phyloP scores from a whole-genome alignment of 1,284 basidiomycete genomes.

The Boletus smithii region DNA sequence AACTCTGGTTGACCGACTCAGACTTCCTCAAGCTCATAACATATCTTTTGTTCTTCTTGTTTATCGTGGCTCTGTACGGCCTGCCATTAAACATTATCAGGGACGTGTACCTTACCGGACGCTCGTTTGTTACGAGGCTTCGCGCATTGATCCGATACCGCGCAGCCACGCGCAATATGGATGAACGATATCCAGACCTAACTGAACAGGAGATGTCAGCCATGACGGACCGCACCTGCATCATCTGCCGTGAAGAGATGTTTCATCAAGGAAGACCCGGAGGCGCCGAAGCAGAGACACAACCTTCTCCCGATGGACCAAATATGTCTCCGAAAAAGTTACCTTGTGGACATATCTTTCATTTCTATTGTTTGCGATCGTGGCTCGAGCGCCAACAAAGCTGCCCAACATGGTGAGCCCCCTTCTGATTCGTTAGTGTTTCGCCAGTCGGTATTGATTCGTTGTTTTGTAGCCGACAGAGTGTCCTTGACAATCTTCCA shows the following conservation, averaged over 20 bases:
- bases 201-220: slow-evolving; percentile 77
- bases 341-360: slow-evolving; percentile 96
- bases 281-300: slow-evolving; percentile 32
- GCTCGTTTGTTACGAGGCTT: slow-evolving; percentile 85
- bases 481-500: slow-evolving; percentile 65
- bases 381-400: slow-evolving; percentile 97
- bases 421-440: slow-evolving; percentile 8
- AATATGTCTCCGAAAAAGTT: slow-evolving; percentile 97
- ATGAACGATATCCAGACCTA: slow-evolving; percentile 93
- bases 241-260: slow-evolving; percentile 99
- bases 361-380: slow-evolving; percentile 94
- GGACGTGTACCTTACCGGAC: slow-evolving; percentile 92
- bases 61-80: slow-evolving; percentile 94
- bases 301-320: slow-evolving; percentile 58
- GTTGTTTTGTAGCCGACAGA: slow-evolving; percentile 62
- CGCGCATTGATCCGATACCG: slow-evolving; percentile 90
- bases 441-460: slow-evolving; percentile 11
- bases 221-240: slow-evolving; percentile 90
- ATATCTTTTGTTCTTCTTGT: slow-evolving; percentile 89
- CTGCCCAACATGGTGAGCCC: slow-evolving; percentile 91
- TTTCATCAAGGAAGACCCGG: slow-evolving; percentile 40
- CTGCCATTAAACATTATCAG: slow-evolving; percentile 94
- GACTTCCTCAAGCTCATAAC: slow-evolving; percentile 93
- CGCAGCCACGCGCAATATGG: slow-evolving; percentile 95
- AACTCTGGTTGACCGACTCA: slow-evolving; percentile 31